phyloP scores from a whole-genome alignment of 352 stramenopile species.

The Pythium scleroteichum region DNA sequence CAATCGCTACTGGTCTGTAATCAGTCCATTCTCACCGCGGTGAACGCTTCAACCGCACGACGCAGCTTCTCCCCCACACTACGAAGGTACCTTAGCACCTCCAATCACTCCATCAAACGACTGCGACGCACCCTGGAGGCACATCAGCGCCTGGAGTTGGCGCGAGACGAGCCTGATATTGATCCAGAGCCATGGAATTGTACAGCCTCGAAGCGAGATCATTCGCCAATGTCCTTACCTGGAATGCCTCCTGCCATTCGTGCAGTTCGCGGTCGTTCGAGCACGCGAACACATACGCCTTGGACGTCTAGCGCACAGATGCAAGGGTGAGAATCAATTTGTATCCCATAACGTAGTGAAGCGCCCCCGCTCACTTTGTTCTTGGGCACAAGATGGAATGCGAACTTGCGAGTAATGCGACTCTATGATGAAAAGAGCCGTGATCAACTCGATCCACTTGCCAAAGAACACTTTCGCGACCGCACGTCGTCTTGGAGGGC shows the following conservation, averaged over 20 bases:
- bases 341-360: no score
- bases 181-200: neutral
- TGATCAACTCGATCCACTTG: neutral
- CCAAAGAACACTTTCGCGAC: neutral
- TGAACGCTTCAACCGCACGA: slow-evolving; percentile 53
- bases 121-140: slow-evolving; percentile 24
- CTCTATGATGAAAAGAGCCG: slow-evolving; percentile 33
- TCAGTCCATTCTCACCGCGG: slow-evolving; percentile 24
- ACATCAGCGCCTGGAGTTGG: slow-evolving; percentile 3
- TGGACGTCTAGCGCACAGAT: slow-evolving; percentile 33
- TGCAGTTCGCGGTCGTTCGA: slow-evolving; percentile 49
- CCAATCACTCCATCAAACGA: neutral
- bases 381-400: slow-evolving; percentile 56
- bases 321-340: no score
- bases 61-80: slow-evolving; percentile 57
- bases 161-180: neutral
- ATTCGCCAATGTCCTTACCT: slow-evolving; percentile 20
- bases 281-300: slow-evolving; percentile 65
- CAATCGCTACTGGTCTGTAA: neutral
- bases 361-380: slow-evolving; percentile 38
- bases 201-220: slow-evolving; percentile 7
- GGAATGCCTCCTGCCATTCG: slow-evolving; percentile 63
- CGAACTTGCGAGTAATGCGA: slow-evolving; percentile 61
- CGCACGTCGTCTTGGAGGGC: slow-evolving; percentile 43
- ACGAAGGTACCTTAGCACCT: neutral